phyloP scores from a whole-genome alignment of 257 asterid species.

The Solanum chmielewskii region DNA sequence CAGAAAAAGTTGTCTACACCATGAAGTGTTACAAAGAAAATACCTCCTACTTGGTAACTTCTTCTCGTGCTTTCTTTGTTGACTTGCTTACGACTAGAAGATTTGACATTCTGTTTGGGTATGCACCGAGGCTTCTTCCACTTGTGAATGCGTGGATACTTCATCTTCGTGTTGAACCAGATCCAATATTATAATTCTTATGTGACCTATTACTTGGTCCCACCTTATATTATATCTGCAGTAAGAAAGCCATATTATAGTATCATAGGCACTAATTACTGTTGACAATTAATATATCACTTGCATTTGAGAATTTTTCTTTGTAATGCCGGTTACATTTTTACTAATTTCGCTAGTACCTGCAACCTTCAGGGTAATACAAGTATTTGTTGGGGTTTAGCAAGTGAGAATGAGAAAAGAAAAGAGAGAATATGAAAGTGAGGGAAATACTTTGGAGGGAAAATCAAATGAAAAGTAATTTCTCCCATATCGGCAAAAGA shows the following conservation, averaged over 20 bases:
- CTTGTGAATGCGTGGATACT: slow-evolving; percentile 26
- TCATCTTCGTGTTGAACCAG: slow-evolving; percentile 42
- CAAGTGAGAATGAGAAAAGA: too few species aligned
- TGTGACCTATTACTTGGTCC: slow-evolving; percentile 45
- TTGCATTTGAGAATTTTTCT: background rate
- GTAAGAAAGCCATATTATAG: background rate
- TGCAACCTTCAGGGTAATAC: background rate
- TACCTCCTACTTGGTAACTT: slow-evolving; percentile 59
- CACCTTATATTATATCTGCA: slow-evolving; percentile 68
- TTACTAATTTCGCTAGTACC: background rate
- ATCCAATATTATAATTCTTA: slow-evolving; percentile 42
- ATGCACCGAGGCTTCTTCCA: background rate
- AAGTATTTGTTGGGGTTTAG: background rate
- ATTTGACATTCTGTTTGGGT: background rate
- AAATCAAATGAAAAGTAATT: too few species aligned
- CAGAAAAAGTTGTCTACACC: background rate
- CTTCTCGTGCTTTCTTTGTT: slow-evolving; percentile 57
- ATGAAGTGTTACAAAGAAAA: background rate
- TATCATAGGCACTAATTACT: background rate
- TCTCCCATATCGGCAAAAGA: too few species aligned
- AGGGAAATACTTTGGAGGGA: too few species aligned
- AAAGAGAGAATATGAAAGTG: too few species aligned
- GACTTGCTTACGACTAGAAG: slow-evolving; percentile 32
- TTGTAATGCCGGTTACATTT: background rate
- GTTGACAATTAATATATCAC: background rate